Conservation (phyloP, 148 eudicot species). For the Rhododendron molle region DNA sequence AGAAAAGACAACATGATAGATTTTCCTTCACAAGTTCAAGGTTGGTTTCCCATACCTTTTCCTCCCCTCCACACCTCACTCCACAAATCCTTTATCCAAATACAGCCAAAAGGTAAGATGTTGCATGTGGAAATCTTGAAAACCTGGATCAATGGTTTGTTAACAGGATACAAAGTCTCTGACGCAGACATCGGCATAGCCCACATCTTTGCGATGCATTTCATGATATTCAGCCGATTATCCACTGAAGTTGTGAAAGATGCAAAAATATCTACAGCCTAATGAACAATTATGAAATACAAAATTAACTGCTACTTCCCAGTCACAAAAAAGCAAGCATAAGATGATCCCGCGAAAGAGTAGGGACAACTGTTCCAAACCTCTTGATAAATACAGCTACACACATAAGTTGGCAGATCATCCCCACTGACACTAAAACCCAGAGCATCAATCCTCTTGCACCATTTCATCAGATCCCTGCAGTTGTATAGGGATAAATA, state of each 20-base stretch:
- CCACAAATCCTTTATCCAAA: background rate
- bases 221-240: conserved; percentile 45
- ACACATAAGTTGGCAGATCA: conserved; percentile 37
- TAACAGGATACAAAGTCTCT: conserved; percentile 45
- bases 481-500: background rate
- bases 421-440: conserved; percentile 39
- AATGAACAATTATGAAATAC: conserved; percentile 11
- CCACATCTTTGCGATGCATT: conserved; percentile 63
- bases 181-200: conserved; percentile 33
- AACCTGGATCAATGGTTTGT: conserved; percentile 75
- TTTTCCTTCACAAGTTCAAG: background rate
- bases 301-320: background rate
- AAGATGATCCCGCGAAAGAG: background rate
- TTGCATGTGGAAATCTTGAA: background rate
- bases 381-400: conserved; percentile 64
- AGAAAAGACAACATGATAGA: background rate
- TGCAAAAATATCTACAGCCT: conserved; percentile 94
- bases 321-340: background rate
- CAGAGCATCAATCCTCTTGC: conserved; percentile 71
- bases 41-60: background rate
- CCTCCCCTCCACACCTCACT: background rate
- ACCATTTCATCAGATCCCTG: conserved; percentile 90
- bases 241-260: conserved; percentile 54
- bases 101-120: background rate
- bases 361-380: conserved; percentile 27